Percentiles rank a stretch among this genome's conserved stretches.
Conservation (phyloP, 441 rosid species). For the Adansonia gregorii region DNA sequence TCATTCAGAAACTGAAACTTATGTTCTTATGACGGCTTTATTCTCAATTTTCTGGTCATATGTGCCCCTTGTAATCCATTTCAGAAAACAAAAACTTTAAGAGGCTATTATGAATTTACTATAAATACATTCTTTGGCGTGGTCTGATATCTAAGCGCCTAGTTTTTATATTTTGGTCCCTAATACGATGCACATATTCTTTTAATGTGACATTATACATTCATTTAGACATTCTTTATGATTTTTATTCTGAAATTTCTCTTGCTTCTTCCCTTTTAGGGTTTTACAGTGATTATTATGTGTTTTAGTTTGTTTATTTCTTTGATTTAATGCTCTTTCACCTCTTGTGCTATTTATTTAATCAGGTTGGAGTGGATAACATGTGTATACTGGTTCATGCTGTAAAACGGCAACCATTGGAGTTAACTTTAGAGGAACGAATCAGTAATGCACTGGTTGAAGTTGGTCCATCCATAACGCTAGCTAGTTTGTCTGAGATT, state of each 20-base stretch:
- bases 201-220: slow-evolving; percentile 11
- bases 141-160: background rate
- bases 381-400: slow-evolving; percentile 84
- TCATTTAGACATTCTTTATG: slow-evolving; percentile 21
- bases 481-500: slow-evolving; percentile 79
- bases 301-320: slow-evolving; percentile 8
- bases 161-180: slow-evolving; percentile 5
- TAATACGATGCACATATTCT: background rate
- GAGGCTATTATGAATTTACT: background rate
- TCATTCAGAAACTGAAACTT: slow-evolving; percentile 13
- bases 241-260: background rate
- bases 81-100: background rate
- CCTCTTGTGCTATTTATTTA: slow-evolving; percentile 15
- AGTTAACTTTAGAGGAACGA: slow-evolving; percentile 59
- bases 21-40: background rate
- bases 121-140: background rate
- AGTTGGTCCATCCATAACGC: slow-evolving; percentile 79
- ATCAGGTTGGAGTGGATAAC: slow-evolving; percentile 82
- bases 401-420: slow-evolving; percentile 63
- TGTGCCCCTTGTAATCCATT: background rate
- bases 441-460: slow-evolving; percentile 75
- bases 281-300: background rate
- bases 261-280: background rate
- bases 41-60: slow-evolving; percentile 7
- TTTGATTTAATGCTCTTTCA: slow-evolving; percentile 8